phyloP scores from a whole-genome alignment of 1,284 basidiomycete genomes.

The Caloboletus inedulis region DNA sequence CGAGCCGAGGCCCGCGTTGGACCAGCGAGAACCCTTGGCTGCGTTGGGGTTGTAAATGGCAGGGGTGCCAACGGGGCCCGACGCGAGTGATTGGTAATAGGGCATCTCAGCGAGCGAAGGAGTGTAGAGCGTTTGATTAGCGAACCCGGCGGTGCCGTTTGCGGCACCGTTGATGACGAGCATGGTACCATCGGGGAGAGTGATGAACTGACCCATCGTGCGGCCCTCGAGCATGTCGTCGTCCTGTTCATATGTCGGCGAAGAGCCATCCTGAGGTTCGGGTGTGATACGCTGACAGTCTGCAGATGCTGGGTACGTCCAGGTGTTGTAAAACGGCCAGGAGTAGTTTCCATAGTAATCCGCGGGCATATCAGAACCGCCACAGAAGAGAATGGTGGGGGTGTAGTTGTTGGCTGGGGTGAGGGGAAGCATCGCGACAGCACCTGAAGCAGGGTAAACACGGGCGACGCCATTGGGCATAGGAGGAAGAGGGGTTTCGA shows the following conservation, averaged over 20 bases:
- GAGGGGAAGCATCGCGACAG: constrained; percentile 85
- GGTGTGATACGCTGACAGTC: constrained; percentile 77
- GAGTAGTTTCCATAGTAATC: constrained; percentile 69
- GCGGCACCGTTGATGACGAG: constrained; percentile 75
- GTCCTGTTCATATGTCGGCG: constrained; percentile 55
- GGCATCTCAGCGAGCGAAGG: constrained; percentile 50
- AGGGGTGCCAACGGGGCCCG: constrained; percentile 63
- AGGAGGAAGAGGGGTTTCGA: constrained; percentile 57
- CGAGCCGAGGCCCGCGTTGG: constrained; percentile 53
- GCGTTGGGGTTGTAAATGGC: constrained; percentile 74
- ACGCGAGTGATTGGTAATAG: constrained; percentile 58
- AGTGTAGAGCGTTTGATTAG: constrained; percentile 46
- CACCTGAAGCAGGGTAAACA: constrained; percentile 91
- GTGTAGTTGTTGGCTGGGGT: constrained; percentile 86
- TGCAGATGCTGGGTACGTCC: constrained; percentile 55
- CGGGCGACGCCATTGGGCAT: constrained; percentile 71
- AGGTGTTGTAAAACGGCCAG: constrained; percentile 62
- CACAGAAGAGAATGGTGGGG: constrained; percentile 85
- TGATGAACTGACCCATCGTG: constrained; percentile 85
- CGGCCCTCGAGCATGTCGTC: constrained; percentile 74
- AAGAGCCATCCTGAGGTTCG: constrained; percentile 63
- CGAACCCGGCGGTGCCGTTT: constrained; percentile 68
- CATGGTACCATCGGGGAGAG: constrained; percentile 73
- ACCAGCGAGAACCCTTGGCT: constrained; percentile 67
- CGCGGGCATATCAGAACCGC: constrained; percentile 73